Conservation (phyloP, 2,329 filamentous ascomycete genomes). For the Exophiala sp. region DNA sequence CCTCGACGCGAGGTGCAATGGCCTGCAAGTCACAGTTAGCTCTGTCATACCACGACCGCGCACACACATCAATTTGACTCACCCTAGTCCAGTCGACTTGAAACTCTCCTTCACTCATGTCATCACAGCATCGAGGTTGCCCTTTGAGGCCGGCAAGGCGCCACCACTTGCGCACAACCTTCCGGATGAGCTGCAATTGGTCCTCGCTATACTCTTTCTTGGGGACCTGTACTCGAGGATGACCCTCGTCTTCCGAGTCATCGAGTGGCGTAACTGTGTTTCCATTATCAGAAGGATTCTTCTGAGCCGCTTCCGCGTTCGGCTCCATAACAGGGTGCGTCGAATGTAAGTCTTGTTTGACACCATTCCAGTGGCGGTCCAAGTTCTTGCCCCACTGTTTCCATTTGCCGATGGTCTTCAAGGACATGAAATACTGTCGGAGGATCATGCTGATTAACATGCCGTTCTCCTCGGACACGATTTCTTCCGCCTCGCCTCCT, state of each 20-base stretch:
- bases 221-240: slow-evolving; percentile 18
- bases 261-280: slow-evolving; percentile 32
- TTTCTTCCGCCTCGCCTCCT: slow-evolving; percentile 68
- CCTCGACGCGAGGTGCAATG: slow-evolving; percentile 71
- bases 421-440: slow-evolving; percentile 82
- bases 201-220: slow-evolving; percentile 19
- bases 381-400: slow-evolving; percentile 60
- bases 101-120: slow-evolving; percentile 24
- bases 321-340: slow-evolving; percentile 26
- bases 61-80: slow-evolving; percentile 2
- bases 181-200: slow-evolving; percentile 27
- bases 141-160: slow-evolving; percentile 23
- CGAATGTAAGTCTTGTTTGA: slow-evolving; percentile 57
- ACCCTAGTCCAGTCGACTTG: slow-evolving; percentile 27
- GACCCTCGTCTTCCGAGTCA: slow-evolving; percentile 47
- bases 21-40: slow-evolving; percentile 54
- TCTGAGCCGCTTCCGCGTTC: slow-evolving; percentile 1
- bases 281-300: slow-evolving; percentile 7
- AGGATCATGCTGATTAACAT: slow-evolving; percentile 80
- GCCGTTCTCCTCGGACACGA: slow-evolving; percentile 81
- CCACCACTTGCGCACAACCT: slow-evolving; percentile 27
- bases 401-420: slow-evolving; percentile 77
- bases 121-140: slow-evolving; percentile 22
- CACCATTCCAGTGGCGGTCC: slow-evolving; percentile 58
- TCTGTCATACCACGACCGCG: background rate